phyloP scores from a whole-genome alignment of 805 yeast genomes.

The Kodamaea kaohsiungensis region DNA sequence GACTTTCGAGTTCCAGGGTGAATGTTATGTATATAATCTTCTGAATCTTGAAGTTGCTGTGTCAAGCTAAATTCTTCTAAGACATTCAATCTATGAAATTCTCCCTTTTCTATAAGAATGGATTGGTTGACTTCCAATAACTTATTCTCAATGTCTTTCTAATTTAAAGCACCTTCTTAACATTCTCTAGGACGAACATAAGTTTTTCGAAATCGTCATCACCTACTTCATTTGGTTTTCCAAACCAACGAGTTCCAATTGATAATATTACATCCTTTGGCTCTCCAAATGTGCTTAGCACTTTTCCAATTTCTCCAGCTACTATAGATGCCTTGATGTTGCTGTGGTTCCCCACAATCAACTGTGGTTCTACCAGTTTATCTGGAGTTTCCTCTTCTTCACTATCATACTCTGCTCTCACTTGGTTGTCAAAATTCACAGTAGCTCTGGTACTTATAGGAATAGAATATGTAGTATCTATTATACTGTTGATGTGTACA shows the following conservation, averaged over 20 bases:
- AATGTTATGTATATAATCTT: no score
- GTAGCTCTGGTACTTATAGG: constrained; percentile 19
- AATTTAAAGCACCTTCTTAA: constrained; percentile 7
- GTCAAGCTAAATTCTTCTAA: no score
- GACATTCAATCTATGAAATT: no score
- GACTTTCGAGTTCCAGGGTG: no score
- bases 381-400: constrained; percentile 9
- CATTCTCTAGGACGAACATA: constrained; percentile 41
- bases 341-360: constrained; percentile 49
- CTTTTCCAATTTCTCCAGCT: constrained; percentile 50
- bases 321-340: constrained; percentile 50
- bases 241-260: constrained; percentile 50
- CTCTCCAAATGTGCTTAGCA: constrained; percentile 23
- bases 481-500: constrained; percentile 44
- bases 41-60: no score
- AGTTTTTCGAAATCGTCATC: constrained; percentile 46
- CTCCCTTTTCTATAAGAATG: no score
- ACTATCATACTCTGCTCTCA: background rate
- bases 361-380: constrained; percentile 40
- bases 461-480: constrained; percentile 52
- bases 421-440: constrained; percentile 19
- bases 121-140: no score
- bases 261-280: constrained; percentile 46
- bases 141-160: background rate
- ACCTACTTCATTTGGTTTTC: constrained; percentile 27